Percentiles rank a stretch among this genome's conserved stretches.
Conservation (phyloP, 305 asterid genomes). For the Fraxinus floribunda region DNA sequence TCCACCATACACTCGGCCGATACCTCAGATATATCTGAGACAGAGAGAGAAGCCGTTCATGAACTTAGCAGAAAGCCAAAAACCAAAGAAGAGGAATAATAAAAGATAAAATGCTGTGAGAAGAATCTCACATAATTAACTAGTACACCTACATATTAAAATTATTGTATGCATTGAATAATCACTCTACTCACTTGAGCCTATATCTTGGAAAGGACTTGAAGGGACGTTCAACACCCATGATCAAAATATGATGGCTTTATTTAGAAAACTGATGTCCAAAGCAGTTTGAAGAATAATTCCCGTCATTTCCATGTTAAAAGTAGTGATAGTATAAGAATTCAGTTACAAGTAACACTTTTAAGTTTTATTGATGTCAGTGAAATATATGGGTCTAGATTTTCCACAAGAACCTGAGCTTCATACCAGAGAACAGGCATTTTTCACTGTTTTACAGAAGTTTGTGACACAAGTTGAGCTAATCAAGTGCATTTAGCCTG, state of each 20-base stretch:
- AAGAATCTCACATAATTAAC: neutral
- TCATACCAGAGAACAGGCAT: neutral
- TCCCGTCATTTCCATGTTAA: neutral
- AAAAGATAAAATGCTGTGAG: neutral
- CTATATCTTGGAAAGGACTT: neutral
- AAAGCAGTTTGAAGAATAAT: neutral
- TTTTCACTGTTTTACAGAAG: neutral
- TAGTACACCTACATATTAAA: neutral
- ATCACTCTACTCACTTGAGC: neutral
- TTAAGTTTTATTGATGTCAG: neutral
- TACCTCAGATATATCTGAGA: neutral
- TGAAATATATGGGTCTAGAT: neutral
- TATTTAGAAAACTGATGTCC: slow-evolving; percentile 7
- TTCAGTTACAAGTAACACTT: neutral
- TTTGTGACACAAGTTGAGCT: neutral
- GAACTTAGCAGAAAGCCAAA: slow-evolving; percentile 4
- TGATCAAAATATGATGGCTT: neutral
- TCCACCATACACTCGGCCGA: neutral
- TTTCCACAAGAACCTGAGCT: neutral
- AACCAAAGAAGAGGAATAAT: slow-evolving; percentile 7
- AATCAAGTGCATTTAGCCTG: neutral
- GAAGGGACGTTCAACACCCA: neutral
- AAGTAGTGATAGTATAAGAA: neutral
- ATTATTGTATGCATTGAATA: neutral
- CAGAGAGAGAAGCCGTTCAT: neutral